phyloP scores from a whole-genome alignment of 371 early-diverging fungal genomes.

The Syncephalastrum racemosum region DNA sequence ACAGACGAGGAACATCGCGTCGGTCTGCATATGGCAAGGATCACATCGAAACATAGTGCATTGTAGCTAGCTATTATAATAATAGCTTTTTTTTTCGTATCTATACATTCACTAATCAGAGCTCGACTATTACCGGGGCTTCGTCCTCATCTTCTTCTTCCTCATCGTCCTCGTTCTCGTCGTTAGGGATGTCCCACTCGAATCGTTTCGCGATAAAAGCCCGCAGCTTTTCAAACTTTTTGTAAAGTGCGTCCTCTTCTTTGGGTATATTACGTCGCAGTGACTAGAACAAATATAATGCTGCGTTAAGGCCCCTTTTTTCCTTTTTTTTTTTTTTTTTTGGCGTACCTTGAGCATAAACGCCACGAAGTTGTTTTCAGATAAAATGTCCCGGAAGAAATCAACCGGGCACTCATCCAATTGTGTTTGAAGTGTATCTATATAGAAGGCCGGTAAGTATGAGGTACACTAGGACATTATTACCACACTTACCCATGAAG shows the following conservation, averaged over 20 bases:
- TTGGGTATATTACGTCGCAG: conserved; percentile 39
- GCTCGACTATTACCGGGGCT: conserved; percentile 65
- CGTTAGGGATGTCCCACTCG: conserved; percentile 45
- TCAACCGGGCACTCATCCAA: conserved; percentile 79
- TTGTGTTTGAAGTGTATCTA: conserved; percentile 61
- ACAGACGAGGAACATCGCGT: conserved; percentile 6
- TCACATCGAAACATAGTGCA: conserved; percentile 16
- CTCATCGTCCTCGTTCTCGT: conserved; percentile 38
- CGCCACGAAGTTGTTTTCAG: conserved; percentile 71
- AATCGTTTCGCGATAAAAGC: conserved; percentile 44
- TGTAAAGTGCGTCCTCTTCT: conserved; percentile 20
- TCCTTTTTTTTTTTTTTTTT: background rate
- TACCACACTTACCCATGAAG: conserved; percentile 57
- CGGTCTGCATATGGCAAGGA: conserved; percentile 8
- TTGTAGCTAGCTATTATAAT: background rate
- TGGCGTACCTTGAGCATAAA: conserved; percentile 48
- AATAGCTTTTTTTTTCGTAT: too few species aligned
- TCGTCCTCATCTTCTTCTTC: conserved; percentile 61
- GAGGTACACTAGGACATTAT: background rate
- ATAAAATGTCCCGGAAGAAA: conserved; percentile 75
- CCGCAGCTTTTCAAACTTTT: conserved; percentile 34
- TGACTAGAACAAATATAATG: conserved; percentile 13
- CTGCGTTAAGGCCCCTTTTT: background rate
- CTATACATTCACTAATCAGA: conserved; percentile 5
- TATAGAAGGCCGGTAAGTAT: background rate